Percentiles rank a stretch among this genome's conserved stretches.
Conservation (phyloP, 805 yeast species). For the Tetrapisispora pingtungensis region DNA sequence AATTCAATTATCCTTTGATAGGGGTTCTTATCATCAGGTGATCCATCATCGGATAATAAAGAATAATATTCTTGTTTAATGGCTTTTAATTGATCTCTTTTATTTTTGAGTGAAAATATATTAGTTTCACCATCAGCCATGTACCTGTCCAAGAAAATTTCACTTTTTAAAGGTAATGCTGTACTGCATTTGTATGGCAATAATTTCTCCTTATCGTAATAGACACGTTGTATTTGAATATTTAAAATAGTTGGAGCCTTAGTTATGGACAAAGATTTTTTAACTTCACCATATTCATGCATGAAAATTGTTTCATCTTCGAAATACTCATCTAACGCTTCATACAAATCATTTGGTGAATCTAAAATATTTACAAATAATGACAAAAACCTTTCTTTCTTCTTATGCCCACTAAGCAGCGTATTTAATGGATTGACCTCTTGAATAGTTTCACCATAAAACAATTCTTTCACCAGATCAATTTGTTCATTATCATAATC, state of each 20-base stretch:
- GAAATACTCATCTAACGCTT: constrained; percentile 81
- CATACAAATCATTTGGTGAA: constrained; percentile 81
- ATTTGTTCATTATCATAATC: constrained; percentile 73
- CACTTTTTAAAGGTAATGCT: constrained; percentile 70
- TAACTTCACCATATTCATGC: constrained; percentile 61
- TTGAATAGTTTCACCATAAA: constrained; percentile 81
- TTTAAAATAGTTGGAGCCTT: constrained; percentile 75
- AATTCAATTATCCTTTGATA: neutral
- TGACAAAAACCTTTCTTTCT: constrained; percentile 67
- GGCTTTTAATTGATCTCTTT: constrained; percentile 32
- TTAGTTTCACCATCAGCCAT: constrained; percentile 39
- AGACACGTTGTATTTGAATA: constrained; percentile 88
- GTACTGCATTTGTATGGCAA: constrained; percentile 73
- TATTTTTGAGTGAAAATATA: constrained; percentile 39
- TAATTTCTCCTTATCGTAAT: constrained; percentile 63
- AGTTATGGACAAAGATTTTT: constrained; percentile 60
- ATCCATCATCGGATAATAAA: neutral
- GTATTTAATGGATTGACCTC: constrained; percentile 44
- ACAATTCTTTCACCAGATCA: constrained; percentile 69
- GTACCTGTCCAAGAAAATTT: constrained; percentile 78
- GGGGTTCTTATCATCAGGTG: neutral
- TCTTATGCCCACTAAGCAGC: constrained; percentile 34
- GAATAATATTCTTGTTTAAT: neutral
- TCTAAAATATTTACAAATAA: constrained; percentile 78
- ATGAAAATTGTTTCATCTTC: constrained; percentile 54